phyloP scores from a whole-genome alignment of 148 eudicot species.

The Rheum nobile region DNA sequence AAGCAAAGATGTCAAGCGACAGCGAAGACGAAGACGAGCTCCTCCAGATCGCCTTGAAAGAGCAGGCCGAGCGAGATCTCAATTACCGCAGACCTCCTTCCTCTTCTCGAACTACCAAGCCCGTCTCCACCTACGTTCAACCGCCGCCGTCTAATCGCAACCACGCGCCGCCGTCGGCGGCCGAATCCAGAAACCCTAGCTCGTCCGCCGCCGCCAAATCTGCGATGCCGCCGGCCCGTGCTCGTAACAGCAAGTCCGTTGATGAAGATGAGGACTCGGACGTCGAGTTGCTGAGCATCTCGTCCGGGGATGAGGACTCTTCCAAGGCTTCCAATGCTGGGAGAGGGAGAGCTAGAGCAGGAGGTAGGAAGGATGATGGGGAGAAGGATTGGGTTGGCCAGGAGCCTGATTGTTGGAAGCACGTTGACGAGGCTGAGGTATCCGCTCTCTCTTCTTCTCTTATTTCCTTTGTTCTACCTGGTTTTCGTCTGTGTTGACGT shows the following conservation, averaged over 20 bases:
- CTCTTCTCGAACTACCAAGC: conserved; percentile 26
- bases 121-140: conserved; percentile 66
- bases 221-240: conserved; percentile 12
- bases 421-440: conserved; percentile 90
- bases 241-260: conserved; percentile 25
- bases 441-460: neutral
- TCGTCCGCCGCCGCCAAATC: neutral
- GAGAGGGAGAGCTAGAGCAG: conserved; percentile 13
- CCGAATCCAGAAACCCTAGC: conserved; percentile 15
- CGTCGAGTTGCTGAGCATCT: conserved; percentile 83
- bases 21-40: conserved; percentile 83
- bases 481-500: neutral
- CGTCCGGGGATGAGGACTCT: conserved; percentile 84
- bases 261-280: conserved; percentile 92
- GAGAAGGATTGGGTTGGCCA: conserved; percentile 66
- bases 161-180: conserved; percentile 11
- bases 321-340: conserved; percentile 34
- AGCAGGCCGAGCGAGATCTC: conserved; percentile 63
- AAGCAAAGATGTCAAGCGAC: conserved; percentile 43
- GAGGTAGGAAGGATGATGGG: conserved; percentile 34
- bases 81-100: conserved; percentile 38
- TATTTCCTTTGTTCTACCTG: neutral
- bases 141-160: conserved; percentile 18
- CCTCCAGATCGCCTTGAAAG: no score
- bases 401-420: conserved; percentile 87